phyloP scores from a whole-genome alignment of 2,329 filamentous ascomycete species.

The Hypoxylon sp. region DNA sequence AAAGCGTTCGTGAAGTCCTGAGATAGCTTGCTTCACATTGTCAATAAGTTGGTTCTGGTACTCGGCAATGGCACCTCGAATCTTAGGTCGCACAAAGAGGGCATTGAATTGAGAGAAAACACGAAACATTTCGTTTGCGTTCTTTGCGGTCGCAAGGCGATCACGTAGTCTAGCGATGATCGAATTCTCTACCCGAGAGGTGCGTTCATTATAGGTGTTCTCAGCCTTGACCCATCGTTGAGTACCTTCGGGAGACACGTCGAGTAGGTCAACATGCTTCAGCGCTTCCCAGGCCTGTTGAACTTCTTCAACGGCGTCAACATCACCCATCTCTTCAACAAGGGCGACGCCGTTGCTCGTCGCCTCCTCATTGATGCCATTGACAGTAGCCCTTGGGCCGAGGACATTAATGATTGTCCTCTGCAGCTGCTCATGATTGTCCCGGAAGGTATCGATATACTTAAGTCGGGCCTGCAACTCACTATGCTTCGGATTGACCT shows the following conservation, averaged over 20 bases:
- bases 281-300: conserved; percentile 93
- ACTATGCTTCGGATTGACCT: conserved; percentile 88
- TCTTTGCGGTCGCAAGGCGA: conserved; percentile 93
- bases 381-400: conserved; percentile 76
- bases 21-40: conserved; percentile 97
- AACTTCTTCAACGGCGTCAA: conserved; percentile 97
- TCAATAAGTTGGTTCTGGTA: conserved; percentile 99
- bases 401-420: conserved; percentile 97
- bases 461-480: conserved; percentile 91
- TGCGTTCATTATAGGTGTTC: conserved; percentile 96
- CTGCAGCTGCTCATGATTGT: conserved; percentile 98
- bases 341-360: conserved; percentile 75
- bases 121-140: conserved; percentile 99
- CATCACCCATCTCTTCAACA: conserved; percentile 95
- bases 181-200: conserved; percentile 96
- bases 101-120: conserved; percentile 99
- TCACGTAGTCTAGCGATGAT: conserved; percentile 96
- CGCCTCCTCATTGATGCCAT: conserved; percentile 66
- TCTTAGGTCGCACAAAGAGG: conserved; percentile 98
- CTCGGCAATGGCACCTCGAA: conserved; percentile 96
- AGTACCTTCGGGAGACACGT: conserved; percentile 91
- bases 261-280: conserved; percentile 94
- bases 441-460: conserved; percentile 94
- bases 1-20: conserved; percentile 93
- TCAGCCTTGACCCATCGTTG: conserved; percentile 94